Percentiles rank a stretch among this genome's conserved stretches.
These are phyloP conservation scores for Cichorium intybus DNA, from an alignment of 140 eudicot species.

Conservation along the genomic window DNA sequence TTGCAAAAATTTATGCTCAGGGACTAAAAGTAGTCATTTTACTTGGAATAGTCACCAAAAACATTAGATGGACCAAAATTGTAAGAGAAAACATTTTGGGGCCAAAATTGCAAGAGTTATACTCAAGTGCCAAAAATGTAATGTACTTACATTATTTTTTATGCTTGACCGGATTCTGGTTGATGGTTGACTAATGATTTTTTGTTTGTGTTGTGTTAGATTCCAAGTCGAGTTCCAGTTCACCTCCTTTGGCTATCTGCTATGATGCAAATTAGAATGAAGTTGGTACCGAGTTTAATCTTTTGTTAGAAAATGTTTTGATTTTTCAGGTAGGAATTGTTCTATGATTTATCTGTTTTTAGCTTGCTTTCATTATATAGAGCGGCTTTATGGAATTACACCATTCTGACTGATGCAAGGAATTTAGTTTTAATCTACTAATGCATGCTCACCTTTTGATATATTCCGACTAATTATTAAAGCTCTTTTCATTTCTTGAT, in stretches of 20 bases:
- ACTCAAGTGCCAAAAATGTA: too few relatives aligned
- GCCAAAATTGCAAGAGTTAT: too few relatives aligned
- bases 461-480: too few relatives aligned
- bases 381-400: slow-evolving; percentile 18
- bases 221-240: slow-evolving; percentile 37
- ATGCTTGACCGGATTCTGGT: too few relatives aligned
- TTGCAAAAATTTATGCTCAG: too few relatives aligned
- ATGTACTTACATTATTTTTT: too few relatives aligned
- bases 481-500: too few relatives aligned
- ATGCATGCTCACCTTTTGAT: neutral
- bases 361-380: slow-evolving; percentile 14
- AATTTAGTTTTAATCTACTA: slow-evolving; percentile 20
- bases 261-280: slow-evolving; percentile 43
- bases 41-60: too few relatives aligned
- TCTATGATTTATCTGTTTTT: slow-evolving; percentile 10
- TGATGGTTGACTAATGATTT: slow-evolving; percentile 2
- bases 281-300: slow-evolving; percentile 16
- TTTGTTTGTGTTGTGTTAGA: slow-evolving; percentile 36
- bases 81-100: too few relatives aligned
- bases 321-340: neutral
- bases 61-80: too few relatives aligned
- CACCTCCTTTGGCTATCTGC: slow-evolving; percentile 42
- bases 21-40: too few relatives aligned
- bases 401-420: slow-evolving; percentile 21
- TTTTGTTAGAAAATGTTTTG: slow-evolving; percentile 11